Percentiles rank a stretch among this genome's conserved stretches.
Conservation (phyloP, 2,329 filamentous ascomycete species). For the Stagonosporopsis rhizophila region DNA sequence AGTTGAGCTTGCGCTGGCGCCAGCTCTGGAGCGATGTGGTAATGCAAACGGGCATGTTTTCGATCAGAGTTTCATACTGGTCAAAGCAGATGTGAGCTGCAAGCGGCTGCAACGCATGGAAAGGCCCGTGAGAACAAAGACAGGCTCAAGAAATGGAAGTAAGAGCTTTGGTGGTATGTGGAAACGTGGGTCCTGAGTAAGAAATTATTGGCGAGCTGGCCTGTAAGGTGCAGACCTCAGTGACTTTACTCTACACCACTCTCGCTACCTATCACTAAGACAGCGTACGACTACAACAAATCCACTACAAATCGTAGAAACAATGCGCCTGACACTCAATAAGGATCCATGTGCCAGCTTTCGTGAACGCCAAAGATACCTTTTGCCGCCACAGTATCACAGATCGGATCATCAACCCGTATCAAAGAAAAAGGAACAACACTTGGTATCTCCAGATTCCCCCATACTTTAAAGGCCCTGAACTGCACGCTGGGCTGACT, state of each 20-base stretch:
- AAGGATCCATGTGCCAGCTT: not conserved
- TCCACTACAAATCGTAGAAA: not conserved
- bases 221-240: not conserved
- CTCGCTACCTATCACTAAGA: not conserved
- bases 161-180: slow-evolving; percentile 27
- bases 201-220: not conserved
- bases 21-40: slow-evolving; percentile 48
- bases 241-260: slow-evolving; percentile 1
- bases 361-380: not conserved
- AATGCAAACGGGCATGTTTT: slow-evolving; percentile 49
- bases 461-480: not conserved
- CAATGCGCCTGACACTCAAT: slow-evolving; percentile 8
- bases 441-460: not conserved
- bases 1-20: slow-evolving; percentile 47
- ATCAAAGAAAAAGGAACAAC: slow-evolving; percentile 3
- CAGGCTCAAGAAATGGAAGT: slow-evolving; percentile 15
- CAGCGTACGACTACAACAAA: not conserved
- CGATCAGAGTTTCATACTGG: slow-evolving; percentile 47
- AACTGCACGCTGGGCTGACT: not conserved
- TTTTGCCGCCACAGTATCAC: slow-evolving; percentile 19
- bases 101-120: slow-evolving; percentile 38
- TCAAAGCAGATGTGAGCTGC: slow-evolving; percentile 49
- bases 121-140: slow-evolving; percentile 25
- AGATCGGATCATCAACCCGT: not conserved
- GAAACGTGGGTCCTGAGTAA: slow-evolving; percentile 9